These are phyloP conservation scores for Pythium myriotylum DNA, from an alignment of 352 stramenopile species.

Conservation along the genomic window DNA sequence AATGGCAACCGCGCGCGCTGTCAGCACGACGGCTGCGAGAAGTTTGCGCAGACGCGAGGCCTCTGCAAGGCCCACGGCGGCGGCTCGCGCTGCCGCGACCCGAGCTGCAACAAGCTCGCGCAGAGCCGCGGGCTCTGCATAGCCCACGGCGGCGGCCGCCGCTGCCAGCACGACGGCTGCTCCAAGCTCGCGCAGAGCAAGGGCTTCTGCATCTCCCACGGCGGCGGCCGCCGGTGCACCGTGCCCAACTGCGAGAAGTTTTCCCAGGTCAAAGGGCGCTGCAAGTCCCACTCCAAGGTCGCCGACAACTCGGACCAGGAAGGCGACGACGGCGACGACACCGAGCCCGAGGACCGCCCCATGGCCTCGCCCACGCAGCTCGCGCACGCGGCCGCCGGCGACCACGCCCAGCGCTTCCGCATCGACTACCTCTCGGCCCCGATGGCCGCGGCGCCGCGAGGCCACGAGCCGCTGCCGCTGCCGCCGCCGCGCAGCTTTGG, in stretches of 20 bases:
- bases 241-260: conserved; percentile 85
- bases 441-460: conserved; percentile 11
- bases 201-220: conserved; percentile 83
- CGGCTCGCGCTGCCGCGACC: conserved; percentile 75
- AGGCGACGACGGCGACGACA: conserved; percentile 23
- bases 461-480: conserved; percentile 14
- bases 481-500: conserved; percentile 23
- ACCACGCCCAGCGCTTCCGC: conserved; percentile 42
- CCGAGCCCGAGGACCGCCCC: conserved; percentile 20
- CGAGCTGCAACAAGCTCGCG: conserved; percentile 79
- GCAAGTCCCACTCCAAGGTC: conserved; percentile 87
- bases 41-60: conserved; percentile 82
- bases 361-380: conserved; percentile 25
- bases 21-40: conserved; percentile 72
- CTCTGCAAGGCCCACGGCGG: conserved; percentile 87
- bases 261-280: conserved; percentile 85
- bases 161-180: conserved; percentile 73
- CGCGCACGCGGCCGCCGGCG: conserved; percentile 21
- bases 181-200: conserved; percentile 79
- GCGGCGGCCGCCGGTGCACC: conserved; percentile 71
- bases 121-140: conserved; percentile 80
- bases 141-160: conserved; percentile 72
- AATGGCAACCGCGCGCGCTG: conserved; percentile 78
- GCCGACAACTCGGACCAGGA: conserved; percentile 29
- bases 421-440: conserved; percentile 67